Percentiles rank a stretch among this genome's conserved stretches.
These are phyloP conservation scores for Aspergillus carbonarius DNA, from an alignment of 2,329 filamentous ascomycete species.

Conservation along the genomic window DNA sequence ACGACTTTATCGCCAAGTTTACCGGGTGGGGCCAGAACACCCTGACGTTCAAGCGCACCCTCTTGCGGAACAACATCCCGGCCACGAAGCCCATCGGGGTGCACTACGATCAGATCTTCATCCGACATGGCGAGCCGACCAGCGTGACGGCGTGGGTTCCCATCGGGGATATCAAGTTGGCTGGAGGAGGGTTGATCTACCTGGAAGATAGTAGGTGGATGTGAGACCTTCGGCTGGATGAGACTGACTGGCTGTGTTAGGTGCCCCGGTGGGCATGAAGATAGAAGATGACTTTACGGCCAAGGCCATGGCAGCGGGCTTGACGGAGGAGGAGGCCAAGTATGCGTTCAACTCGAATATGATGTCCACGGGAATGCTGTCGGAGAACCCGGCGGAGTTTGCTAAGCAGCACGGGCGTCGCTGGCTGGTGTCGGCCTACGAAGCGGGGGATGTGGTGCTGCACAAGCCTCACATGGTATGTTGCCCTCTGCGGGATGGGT, in stretches of 20 bases:
- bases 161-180: constrained; percentile 54
- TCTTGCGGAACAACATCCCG: constrained; percentile 59
- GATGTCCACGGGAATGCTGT: constrained; percentile 56
- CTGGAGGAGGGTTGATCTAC: constrained; percentile 61
- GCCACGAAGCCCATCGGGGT: constrained; percentile 59
- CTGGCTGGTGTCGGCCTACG: constrained; percentile 55
- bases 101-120: constrained; percentile 61
- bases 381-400: constrained; percentile 50
- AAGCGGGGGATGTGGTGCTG: constrained; percentile 54
- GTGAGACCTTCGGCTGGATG: background rate
- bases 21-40: constrained; percentile 56
- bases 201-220: constrained; percentile 46
- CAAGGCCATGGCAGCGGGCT: constrained; percentile 49
- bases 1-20: constrained; percentile 52
- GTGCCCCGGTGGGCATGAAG: constrained; percentile 49
- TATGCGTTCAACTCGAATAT: constrained; percentile 60
- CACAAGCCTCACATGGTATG: constrained; percentile 41
- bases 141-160: constrained; percentile 59
- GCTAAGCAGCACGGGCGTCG: constrained; percentile 44
- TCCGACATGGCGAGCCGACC: constrained; percentile 56
- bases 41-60: constrained; percentile 48
- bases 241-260: constrained; percentile 17
- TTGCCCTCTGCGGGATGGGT: background rate
- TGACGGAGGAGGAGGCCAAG: constrained; percentile 54
- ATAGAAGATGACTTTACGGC: constrained; percentile 45